A percentile compares a stretch with the other conserved stretches of the same genome.
Conservation (phyloP, 306 rosid genomes). For the Gastrolobium villosum region DNA sequence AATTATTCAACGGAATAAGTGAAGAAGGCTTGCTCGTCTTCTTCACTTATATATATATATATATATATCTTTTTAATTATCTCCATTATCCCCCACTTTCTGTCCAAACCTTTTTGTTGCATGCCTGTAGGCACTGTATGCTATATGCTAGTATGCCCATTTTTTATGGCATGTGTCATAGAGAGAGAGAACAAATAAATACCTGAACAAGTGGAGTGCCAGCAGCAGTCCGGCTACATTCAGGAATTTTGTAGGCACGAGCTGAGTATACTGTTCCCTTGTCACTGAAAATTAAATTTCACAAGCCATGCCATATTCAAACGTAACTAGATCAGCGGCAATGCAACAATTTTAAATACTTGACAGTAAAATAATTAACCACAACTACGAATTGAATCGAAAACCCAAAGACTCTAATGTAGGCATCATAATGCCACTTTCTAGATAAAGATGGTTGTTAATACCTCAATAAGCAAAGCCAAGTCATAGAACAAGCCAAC, state of each 20-base stretch:
- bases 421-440: not conserved
- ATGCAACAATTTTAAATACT: conserved; percentile 23
- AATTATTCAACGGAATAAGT: not conserved
- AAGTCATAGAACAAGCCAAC: conserved; percentile 2
- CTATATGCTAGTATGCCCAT: not conserved
- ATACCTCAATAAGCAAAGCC: conserved; percentile 10
- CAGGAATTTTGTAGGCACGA: conserved; percentile 96
- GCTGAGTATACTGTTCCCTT: conserved; percentile 95
- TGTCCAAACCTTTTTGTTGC: not conserved
- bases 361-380: conserved; percentile 25
- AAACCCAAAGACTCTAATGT: conserved; percentile 9
- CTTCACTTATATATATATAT: not conserved
- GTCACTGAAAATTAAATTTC: conserved; percentile 65
- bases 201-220: conserved; percentile 96
- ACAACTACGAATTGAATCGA: not conserved
- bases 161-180: conserved; percentile 13
- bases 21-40: not conserved
- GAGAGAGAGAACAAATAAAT: conserved; percentile 25
- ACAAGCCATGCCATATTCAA: conserved; percentile 34
- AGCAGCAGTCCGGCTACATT: conserved; percentile 88
- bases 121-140: not conserved
- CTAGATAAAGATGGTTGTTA: conserved; percentile 19
- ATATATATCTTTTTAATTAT: not conserved
- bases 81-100: not conserved
- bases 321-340: conserved; percentile 33